Evolutionary conservation across 2,329 filamentous ascomycete species (phyloP), one percentile per base, ranked within the genome.

Genomic region (Talaromyces sp.): DNA sequence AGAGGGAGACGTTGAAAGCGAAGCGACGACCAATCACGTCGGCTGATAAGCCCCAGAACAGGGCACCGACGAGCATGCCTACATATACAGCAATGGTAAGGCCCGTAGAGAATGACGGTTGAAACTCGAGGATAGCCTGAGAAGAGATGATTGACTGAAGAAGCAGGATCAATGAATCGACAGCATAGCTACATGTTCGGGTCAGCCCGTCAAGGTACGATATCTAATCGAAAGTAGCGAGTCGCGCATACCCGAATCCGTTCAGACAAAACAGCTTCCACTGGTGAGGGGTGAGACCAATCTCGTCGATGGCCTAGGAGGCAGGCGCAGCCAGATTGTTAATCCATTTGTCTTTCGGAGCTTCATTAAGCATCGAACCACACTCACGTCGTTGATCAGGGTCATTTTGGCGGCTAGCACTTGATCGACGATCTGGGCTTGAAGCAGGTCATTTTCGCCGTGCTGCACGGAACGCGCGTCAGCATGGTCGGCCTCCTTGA

Each of bases 1-100:
- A 81, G 11, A 90, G 78, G 1, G 85, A 86, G 23, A 84, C 75
- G 68, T 90, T 90, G 77, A 91, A 91, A 5, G 88, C 88, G 66
- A 84, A 85, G 65, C 84, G 83, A 48, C 88, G 81, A 5, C 88
- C 88, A 64, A 90, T 86, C 37, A 90, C 81, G 69, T 91, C 88
- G 23, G 86, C 87, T 2, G 81, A 81, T 33, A 88, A 74, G 1
- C 88, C 88, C 87, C 88, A 91, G 74, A 90, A 89, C 28, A 89
- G 71, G 16, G 78, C 78, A 12, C 79, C 79, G 1, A 76, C 68
- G 5, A 80, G 69, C 65, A 81, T 71, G 23, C 78, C 79, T 12
- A 77, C 70, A 58, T 80, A 78, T 5, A 74, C 73, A 2, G 76
- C 78, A 5, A 80, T 69, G 2, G 76, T 73, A 33, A 79, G 66